Base-by-base conservation (phyloP, 805 yeast genomes). In the Cyberlindnera petersonii region DNA sequence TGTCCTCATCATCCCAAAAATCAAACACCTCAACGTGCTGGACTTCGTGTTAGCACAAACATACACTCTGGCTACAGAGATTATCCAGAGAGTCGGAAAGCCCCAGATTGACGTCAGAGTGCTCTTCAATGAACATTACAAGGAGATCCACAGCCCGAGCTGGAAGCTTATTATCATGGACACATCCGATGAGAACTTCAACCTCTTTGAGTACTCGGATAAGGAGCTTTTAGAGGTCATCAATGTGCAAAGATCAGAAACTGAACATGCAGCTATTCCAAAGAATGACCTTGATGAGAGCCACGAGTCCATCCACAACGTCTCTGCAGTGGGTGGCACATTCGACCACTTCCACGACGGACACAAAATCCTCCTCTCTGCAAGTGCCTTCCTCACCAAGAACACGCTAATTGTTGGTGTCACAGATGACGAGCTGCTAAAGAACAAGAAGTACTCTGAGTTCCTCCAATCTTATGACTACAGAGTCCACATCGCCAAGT, bases 261-360 rank as follows among this genome's bases (percentile, higher is more conserved):
- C 13, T 7, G 26, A 26, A 3, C 30, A 10, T 6, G 14, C 5
- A 3, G 7, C 28, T 7, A 18, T 42, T 2, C 26, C 32, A 3
- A 40, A 37, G 9, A n/a, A 39, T 15, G 53, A 46, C 9, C 10
- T 31, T 1, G 59, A 50, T 32, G 48, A 40, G 2, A 47, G 49
- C 16, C 55, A 50, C 14, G 52, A 51, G 17, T 50, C 56, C 9
- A 38, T 47, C 4, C 68, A 62, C 42, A 41, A 47, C 14, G 68
- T 69, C 5, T 52, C 60, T 20, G 91, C 96, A 0, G 79, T 91
- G 2, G 98, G 98, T 1, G 99, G 99, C 0, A 93, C 98, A 0
- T 93, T 93, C 64, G 99, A 93, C 56, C 98, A 93, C 62, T 56
- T 93, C 26, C 99, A 93, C 52, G 95, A 84, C 55, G 99, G 98